These are phyloP conservation scores for Starmerella bombicola DNA, from an alignment of 805 yeast species.

Conservation along the genomic window DNA sequence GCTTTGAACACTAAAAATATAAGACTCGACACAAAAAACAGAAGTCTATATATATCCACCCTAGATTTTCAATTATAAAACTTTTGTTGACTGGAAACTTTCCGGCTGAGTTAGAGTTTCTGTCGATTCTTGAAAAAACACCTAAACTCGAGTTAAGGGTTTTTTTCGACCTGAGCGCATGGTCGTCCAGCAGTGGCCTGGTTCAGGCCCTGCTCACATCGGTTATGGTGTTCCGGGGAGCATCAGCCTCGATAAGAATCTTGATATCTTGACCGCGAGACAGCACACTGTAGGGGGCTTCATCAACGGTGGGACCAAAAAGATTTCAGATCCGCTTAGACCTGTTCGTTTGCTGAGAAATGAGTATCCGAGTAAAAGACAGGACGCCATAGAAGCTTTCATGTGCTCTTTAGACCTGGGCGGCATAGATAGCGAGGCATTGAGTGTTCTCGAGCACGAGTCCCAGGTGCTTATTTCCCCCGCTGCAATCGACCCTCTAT, in stretches of 20 bases:
- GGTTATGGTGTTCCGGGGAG: slow-evolving; percentile 18
- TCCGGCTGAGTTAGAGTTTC: too few relatives aligned
- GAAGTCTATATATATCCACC: background rate
- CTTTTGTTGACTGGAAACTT: too few relatives aligned
- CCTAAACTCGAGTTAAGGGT: background rate
- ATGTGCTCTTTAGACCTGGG: background rate
- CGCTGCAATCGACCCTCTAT: slow-evolving; percentile 9
- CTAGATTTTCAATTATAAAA: too few relatives aligned
- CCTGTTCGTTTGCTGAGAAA: background rate
- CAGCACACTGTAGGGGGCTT: slow-evolving; percentile 3
- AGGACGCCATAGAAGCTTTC: background rate
- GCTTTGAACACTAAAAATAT: slow-evolving; percentile 38
- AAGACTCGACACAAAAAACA: background rate
- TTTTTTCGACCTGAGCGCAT: background rate
- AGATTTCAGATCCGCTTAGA: background rate
- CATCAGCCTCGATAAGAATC: slow-evolving; percentile 4
- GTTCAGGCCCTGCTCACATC: slow-evolving; percentile 3
- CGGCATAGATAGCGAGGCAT: slow-evolving; percentile 1
- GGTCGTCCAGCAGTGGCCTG: slow-evolving; percentile 13
- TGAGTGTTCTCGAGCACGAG: slow-evolving; percentile 4
- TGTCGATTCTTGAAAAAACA: too few relatives aligned
- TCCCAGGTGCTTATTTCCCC: slow-evolving; percentile 9
- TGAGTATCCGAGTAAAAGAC: background rate
- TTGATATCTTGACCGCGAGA: slow-evolving; percentile 5
- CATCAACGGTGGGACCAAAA: slow-evolving; percentile 5